Evolutionary conservation across 139 green algal species (phyloP), one percentile per base, ranked within the genome.

Genomic region (Chlorella ohadii): DNA sequence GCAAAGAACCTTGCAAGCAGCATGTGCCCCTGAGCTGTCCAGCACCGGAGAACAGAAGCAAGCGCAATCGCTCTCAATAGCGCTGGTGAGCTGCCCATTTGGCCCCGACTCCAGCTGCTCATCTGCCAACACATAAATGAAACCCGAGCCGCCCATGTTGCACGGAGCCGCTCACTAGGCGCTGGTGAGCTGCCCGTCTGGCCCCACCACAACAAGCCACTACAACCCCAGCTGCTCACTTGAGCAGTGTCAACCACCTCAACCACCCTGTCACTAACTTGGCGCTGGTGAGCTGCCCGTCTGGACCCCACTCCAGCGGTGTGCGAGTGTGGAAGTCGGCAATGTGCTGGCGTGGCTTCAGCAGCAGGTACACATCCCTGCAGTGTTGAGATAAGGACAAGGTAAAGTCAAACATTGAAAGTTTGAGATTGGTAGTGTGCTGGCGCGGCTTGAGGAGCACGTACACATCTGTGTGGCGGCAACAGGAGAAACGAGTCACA

Each of bases 311-410:
- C 0, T 31, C 71, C 27, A 97, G 85, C 13, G 92, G 94, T 7
- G 93, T 96, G 25, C 67, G 64, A 0, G 95, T 89, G 27, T 76
- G n/a, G 59, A 93, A 96, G 88, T 98, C 94, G 3, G 86, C 70
- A 19, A 98, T 94, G 86, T 92, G 84, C 27, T 73, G 70, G 0
- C 78, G 63, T 0, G 93, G 94, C 88, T 96, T 96, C 47, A 83
- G 31, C 63, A 94, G 84, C 51, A 98, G 79, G 13, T 86, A 87
- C 16, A 99, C 96, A 65, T 95, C 90, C 23, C 97, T 87, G 84
- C 73, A 55, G 59, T 34, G 39, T 3, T 2, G 11, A 59, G 51
- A 9, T 16, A 51, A 16, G 44, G 44, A 51, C 44, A 51, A 6
- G 44, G 6, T 51, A 9, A 6, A 51, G 44, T 6, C 9, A 9